phyloP scores from a whole-genome alignment of 148 eudicot genomes.

The Silene latifolia region DNA sequence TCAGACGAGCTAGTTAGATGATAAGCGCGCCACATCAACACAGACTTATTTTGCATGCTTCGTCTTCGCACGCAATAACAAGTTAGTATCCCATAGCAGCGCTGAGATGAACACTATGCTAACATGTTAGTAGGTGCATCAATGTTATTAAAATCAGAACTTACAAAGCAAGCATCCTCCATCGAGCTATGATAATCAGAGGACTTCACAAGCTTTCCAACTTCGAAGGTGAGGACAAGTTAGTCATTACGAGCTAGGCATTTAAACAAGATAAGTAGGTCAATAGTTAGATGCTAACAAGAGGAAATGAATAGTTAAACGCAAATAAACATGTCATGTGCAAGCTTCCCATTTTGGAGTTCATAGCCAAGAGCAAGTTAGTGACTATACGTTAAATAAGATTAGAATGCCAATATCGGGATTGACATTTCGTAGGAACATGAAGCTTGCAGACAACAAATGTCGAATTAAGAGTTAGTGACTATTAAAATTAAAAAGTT shows the following conservation, averaged over 20 bases:
- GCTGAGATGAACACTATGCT: too few species aligned
- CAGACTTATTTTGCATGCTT: neutral
- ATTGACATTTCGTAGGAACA: neutral
- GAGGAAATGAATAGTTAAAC: neutral
- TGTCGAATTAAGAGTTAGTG: neutral
- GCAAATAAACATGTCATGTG: slow-evolving; percentile 1
- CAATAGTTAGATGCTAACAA: neutral
- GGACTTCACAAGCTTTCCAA: neutral
- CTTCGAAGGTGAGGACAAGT: slow-evolving; percentile 11
- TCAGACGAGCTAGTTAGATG: neutral
- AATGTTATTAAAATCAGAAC: neutral
- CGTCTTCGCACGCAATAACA: slow-evolving; percentile 8
- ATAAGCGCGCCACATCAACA: neutral
- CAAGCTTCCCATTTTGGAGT: neutral
- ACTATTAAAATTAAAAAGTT: neutral
- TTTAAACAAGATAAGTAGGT: neutral
- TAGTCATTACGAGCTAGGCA: neutral
- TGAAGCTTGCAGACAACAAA: neutral
- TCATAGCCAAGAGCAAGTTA: neutral
- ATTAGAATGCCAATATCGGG: neutral
- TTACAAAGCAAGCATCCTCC: neutral
- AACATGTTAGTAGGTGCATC: neutral
- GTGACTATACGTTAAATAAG: neutral
- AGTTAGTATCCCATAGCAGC: too few species aligned
- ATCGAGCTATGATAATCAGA: neutral